Base-by-base conservation (phyloP, 2,329 filamentous ascomycete species). In the Ophiostoma piceae region DNA sequence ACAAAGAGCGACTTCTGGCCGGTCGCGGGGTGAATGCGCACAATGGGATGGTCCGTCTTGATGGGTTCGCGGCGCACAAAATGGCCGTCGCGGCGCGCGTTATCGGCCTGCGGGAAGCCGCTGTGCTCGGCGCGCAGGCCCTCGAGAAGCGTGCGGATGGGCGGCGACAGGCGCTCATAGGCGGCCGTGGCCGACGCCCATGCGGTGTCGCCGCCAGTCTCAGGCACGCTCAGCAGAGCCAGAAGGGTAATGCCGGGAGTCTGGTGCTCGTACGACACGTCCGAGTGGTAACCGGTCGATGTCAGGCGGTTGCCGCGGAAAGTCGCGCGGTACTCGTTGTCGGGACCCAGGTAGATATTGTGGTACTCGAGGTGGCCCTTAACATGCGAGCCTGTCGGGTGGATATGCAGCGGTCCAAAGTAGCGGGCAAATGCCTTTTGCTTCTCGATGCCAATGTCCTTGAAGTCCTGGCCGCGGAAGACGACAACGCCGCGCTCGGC, bases 1-100 rank as follows among this genome's bases (percentile, higher is more conserved):
- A 96, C 87, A 74, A 87, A 96, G 4, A 96, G 81, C 0, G 91
- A 89, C 81, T 95, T 96, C 78, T 95, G 91, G 19, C 92, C 91
- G 0, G 92, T 96, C 7, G 69, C 72, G 0, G 92, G 92, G 76
- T 96, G 92, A 0, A 92, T 94, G n/a, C 92, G 83, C 2, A 96
- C 87, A 71, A 96, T 81, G 0, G 92, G 92, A 75, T 96, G 92
- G 66, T 88, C 86, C 64, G 86, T 88, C 2, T 86, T 84, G 1
- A 95, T 87, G 0, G 92, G 72, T 14, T 71, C 72, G 57, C 72
- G 70, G 9, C 70, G 72, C 6, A 80, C 79, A n/a, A 76, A 77
- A 35, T 77, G 76, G 2, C 76, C 77, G 51, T 79, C 76, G 3
- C 77, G 74, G 14, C 74, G 74, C 14, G 77, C 78, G 16, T 76